Base-by-base conservation (phyloP, 768 basidiomycete genomes). In the Boletus vinaceobasis region DNA sequence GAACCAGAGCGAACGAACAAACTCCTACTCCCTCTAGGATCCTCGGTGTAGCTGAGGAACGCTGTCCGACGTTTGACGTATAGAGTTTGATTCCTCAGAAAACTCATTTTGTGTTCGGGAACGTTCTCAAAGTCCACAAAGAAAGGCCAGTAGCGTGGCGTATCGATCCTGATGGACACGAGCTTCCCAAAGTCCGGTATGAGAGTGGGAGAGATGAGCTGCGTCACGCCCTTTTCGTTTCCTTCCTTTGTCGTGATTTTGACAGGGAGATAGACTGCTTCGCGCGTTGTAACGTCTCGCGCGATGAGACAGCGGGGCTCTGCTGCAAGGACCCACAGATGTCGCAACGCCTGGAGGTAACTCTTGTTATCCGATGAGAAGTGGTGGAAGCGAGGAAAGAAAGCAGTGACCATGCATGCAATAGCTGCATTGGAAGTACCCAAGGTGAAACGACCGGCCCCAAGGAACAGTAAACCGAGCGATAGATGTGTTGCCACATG, bases 71-170 rank as follows among this genome's bases (percentile, higher is more conserved):
- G 86, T 69, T 98, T 96, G 56, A 98, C 96, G 59, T 84, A 93
- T 31, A 99, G 76, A 0, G 91, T 96, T 60, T 93, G 88, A 54
- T 80, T 87, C 33, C 77, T 78, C 38, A 96, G 71, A 23, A 98
- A 78, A 7, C 79, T 77, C 43, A 82, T 80, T 46, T 83, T 82
- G 67, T 96, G 88, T 14, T 77, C 79, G 4, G 83, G 79, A 50
- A 86, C 79, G 39, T 83, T 74, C 38, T 84, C 79, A 19, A 89
- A 82, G 63, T 95, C 89, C 33, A 98, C 80, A 55, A 86, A 85
- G 72, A 95, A 89, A 0, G 94, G 88, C 91, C 93, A 97, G 70
- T 99, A 98, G 6, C 97, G 84, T 15, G 93, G 94, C 0, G 92
- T 97, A 64, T 98, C 94, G 23, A 95, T 86, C 43, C 88, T 79